These are phyloP conservation scores for Lantana camara DNA, from an alignment of 257 asterid species.

Conservation along the genomic window DNA sequence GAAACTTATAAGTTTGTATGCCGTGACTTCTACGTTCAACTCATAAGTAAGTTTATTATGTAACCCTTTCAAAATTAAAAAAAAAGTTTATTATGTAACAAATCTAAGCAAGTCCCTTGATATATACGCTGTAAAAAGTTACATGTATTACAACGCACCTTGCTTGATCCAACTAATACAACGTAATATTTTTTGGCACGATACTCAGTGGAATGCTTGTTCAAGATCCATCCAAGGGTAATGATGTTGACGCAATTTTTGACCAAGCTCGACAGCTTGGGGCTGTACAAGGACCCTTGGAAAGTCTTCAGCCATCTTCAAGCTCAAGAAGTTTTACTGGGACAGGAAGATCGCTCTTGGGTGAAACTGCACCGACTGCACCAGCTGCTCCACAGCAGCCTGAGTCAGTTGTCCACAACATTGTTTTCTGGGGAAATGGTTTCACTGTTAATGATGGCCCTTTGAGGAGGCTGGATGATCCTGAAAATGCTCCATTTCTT, in stretches of 20 bases:
- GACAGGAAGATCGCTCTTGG: constrained; percentile 79
- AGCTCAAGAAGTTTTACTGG: constrained; percentile 85
- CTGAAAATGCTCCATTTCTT: constrained; percentile 76
- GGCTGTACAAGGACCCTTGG: constrained; percentile 67
- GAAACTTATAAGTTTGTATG: background rate
- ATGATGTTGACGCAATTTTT: constrained; percentile 57
- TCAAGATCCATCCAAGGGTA: constrained; percentile 60
- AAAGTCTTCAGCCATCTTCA: constrained; percentile 63
- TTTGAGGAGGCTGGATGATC: constrained; percentile 92
- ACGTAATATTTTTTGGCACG: background rate
- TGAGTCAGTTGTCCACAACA: constrained; percentile 72
- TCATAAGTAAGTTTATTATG: too few species aligned
- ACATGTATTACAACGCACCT: constrained; percentile 3
- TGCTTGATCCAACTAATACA: background rate
- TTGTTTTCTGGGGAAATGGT: constrained; percentile 97
- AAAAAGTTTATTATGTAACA: too few species aligned
- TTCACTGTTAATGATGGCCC: constrained; percentile 93
- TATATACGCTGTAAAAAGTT: constrained; percentile 1
- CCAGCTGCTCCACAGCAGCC: constrained; percentile 78
- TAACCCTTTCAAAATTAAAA: too few species aligned
- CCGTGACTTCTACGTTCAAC: background rate
- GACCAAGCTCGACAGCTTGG: constrained; percentile 75
- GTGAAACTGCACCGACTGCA: constrained; percentile 57
- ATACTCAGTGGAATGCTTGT: constrained; percentile 81
- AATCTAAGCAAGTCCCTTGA: background rate